These are phyloP conservation scores for Hippophae tibetana DNA, from an alignment of 306 rosid genomes.

Conservation along the genomic window DNA sequence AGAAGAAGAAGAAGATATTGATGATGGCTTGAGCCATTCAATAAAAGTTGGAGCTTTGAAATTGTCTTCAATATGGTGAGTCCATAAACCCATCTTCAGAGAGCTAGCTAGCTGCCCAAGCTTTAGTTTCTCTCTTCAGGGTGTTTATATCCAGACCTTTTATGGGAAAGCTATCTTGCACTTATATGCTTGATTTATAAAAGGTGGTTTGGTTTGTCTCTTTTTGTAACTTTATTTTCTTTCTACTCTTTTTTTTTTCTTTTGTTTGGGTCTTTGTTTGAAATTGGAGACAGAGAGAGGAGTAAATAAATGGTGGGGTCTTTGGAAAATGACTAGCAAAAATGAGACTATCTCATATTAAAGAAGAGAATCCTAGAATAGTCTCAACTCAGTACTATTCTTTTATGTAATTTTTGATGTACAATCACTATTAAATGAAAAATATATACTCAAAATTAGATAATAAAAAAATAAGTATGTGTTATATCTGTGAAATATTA, in stretches of 20 bases:
- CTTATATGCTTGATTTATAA: constrained; percentile 22
- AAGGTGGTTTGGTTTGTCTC: constrained; percentile 49
- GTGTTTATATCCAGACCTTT: constrained; percentile 35
- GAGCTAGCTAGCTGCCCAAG: not conserved
- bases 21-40: constrained; percentile 83
- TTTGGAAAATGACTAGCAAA: too few species aligned
- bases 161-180: constrained; percentile 20
- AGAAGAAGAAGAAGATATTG: constrained; percentile 29
- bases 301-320: constrained; percentile 41
- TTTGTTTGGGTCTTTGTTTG: constrained; percentile 35
- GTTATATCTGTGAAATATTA: too few species aligned
- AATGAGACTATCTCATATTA: constrained; percentile 2
- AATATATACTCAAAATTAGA: too few species aligned
- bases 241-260: constrained; percentile 16
- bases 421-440: too few species aligned
- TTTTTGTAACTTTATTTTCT: constrained; percentile 23
- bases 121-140: too few species aligned
- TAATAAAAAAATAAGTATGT: too few species aligned
- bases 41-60: constrained; percentile 73
- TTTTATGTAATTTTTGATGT: too few species aligned
- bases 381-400: constrained; percentile 14
- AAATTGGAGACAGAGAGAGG: constrained; percentile 35
- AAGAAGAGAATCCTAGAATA: constrained; percentile 68
- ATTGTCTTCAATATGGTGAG: constrained; percentile 33
- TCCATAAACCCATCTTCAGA: constrained; percentile 60